Evolutionary conservation across 169 alveolate species (phyloP).

Genomic region (Cryptosporidium bovis): DNA sequence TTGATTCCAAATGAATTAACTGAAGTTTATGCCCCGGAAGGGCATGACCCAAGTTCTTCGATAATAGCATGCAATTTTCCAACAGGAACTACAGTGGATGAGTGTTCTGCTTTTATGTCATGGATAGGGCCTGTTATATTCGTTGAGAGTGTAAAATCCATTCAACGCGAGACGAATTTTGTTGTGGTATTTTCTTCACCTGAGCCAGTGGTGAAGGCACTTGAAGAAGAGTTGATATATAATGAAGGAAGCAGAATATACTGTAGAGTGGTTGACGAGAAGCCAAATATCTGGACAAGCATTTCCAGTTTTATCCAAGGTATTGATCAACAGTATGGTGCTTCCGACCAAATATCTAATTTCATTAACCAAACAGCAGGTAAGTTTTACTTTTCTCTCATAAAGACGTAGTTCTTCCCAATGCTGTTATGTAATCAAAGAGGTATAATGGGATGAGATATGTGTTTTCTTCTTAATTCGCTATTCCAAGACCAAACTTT

Average conservation of each 20-base stretch:
- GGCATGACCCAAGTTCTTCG: slow-evolving; percentile 28
- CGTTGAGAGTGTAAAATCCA: slow-evolving; percentile 77
- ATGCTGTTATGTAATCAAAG: no score
- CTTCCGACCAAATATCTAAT: slow-evolving; percentile 53
- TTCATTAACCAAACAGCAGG: slow-evolving; percentile 71
- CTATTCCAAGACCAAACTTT: slow-evolving; percentile 72
- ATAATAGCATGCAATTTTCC: slow-evolving; percentile 80
- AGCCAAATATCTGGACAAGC: slow-evolving; percentile 56
- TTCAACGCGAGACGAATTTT: slow-evolving; percentile 77
- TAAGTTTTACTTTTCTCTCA: slow-evolving; percentile 29
- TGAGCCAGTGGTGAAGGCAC: slow-evolving; percentile 75
- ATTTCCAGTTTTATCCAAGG: slow-evolving; percentile 37
- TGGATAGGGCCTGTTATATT: slow-evolving; percentile 81
- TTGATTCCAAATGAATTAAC: slow-evolving; percentile 62
- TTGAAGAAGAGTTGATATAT: slow-evolving; percentile 35
- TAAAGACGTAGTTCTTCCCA: background rate
- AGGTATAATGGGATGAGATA: no score
- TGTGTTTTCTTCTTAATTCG: background rate
- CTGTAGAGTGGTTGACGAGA: slow-evolving; percentile 65
- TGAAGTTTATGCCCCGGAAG: slow-evolving; percentile 44
- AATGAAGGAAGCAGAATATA: slow-evolving; percentile 54
- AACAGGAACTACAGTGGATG: slow-evolving; percentile 68
- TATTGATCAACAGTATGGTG: slow-evolving; percentile 53
- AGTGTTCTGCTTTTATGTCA: slow-evolving; percentile 74
- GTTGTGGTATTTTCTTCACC: slow-evolving; percentile 78